Evolutionary conservation across 148 eudicot genomes (phyloP), one percentile per base, ranked within the genome.

Genomic region (Nepenthes mirabilis): DNA sequence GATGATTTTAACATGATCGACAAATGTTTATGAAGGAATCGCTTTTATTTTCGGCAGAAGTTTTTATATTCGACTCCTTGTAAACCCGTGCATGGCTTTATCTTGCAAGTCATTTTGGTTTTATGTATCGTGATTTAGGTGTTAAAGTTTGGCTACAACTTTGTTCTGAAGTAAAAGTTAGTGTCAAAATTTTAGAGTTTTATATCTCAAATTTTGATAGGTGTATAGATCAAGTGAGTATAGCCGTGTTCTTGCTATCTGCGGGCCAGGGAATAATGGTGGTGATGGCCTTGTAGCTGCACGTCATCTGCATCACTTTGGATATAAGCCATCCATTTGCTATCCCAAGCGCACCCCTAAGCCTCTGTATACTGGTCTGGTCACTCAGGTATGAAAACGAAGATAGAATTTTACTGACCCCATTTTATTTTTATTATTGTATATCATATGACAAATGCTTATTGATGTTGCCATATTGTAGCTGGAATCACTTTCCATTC

Each of bases 251-350:
- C 94, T 94, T 74, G 87, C 79, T 52, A 89, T 89, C 48, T 94
- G 99, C 67, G 99, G 99, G 64, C 99, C 99, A 2, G 99, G 99
- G 58, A 94, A 94, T 68, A 94, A 89, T 76, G 99, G 99, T 36
- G 97, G 99, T 35, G 99, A 94, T 79, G 99, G 99, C 37, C 91
- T 86, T 68, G 99, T 94, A 12, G 99, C 95, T 68, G 99, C 97
- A 67, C 89, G 97, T 55, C 97, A 94, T 79, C 72, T 94, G 65
- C 70, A 84, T 78, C 95, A 89, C 76, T 94, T 94, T 73, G 97
- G 99, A 54, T 94, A 94, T 75, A 82, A 74, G 67, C 91, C 86
- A 49, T 66, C 65, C 37, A 58, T 94, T 52, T 94, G 97, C 77
- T 94, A 94, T 66, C 95, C 99, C 60, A 94, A 89, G 74, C 97